Evolutionary conservation across 768 basidiomycete genomes (phyloP), one percentile per base, ranked within the genome.

Genomic region (Tricholoma sp.): DNA sequence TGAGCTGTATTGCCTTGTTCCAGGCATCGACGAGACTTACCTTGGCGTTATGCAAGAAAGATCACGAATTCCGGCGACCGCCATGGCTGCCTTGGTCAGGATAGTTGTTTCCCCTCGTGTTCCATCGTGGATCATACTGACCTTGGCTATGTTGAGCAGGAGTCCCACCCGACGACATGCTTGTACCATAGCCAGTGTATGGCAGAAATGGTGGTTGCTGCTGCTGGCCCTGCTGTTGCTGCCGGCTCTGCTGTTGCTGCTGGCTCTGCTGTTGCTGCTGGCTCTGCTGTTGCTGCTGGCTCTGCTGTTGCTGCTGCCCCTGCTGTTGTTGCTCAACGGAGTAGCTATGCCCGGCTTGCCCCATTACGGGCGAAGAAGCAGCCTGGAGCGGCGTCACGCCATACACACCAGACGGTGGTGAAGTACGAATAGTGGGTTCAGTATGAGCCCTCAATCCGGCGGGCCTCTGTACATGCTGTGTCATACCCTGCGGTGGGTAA

Each of bases 381-480:
- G 10, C n/a, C 12, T 53, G 37, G 18, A 53, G 16, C 3, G 24
- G 16, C 21, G 9, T 29, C 18, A 18, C 24, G n/a, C 53, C 53
- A n/a, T 45, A 54, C 6, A 1, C n/a, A 6, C 32, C 52, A 11
- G 37, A 27, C 14, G 35, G 9, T 12, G 52, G 22, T 5, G 52
- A 27, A 12, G 29, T 11, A 8, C 34, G 19, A 34, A 7, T 18
- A 14, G 6, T 8, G 2, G 52, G 52, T 2, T 12, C 21, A 31
- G 32, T 53, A 2, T 41, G 35, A 6, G 52, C 18, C n/a, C 52
- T 37, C 3, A 8, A 12, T 19, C 18, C 12, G 5, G 11, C 14
- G 8, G 24, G 21, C 21, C 37, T 18, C 41, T 50, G n/a, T 70
- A 67, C 18, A 16, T 31, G 50, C 22, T 52, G 50, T 2, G 29